Conservation (phyloP, 805 yeast genomes). For the Pichia manshurica region DNA sequence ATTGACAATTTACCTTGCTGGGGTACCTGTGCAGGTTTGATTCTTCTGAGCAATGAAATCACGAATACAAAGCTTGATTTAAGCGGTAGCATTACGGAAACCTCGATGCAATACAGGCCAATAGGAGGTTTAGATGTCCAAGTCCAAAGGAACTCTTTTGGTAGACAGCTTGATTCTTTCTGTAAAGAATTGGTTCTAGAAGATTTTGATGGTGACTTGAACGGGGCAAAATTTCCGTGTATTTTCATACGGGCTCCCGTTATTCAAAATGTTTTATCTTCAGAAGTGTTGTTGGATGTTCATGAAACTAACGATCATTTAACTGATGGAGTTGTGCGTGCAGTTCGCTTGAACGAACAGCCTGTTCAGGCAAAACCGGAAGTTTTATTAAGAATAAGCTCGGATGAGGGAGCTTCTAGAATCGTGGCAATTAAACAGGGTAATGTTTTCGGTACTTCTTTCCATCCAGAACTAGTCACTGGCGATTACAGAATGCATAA, state of each 20-base stretch:
- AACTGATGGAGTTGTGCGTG: slow-evolving; percentile 2
- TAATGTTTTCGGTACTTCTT: slow-evolving; percentile 62
- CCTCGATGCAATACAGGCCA: slow-evolving; percentile 32
- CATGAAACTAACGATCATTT: too few species aligned
- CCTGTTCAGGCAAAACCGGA: slow-evolving; percentile 11
- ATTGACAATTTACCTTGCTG: slow-evolving; percentile 51
- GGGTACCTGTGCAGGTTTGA: slow-evolving; percentile 88
- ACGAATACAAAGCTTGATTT: slow-evolving; percentile 43
- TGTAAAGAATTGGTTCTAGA: slow-evolving; percentile 23
- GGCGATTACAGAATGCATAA: slow-evolving; percentile 56
- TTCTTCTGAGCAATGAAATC: slow-evolving; percentile 52
- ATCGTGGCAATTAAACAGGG: slow-evolving; percentile 75
- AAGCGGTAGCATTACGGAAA: slow-evolving; percentile 14
- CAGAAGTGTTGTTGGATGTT: too few species aligned
- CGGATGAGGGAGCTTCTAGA: slow-evolving; percentile 29
- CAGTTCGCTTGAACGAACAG: slow-evolving; percentile 16
- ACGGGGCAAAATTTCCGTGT: slow-evolving; percentile 23
- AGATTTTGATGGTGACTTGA: slow-evolving; percentile 18
- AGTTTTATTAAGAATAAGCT: slow-evolving; percentile 36
- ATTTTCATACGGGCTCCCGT: slow-evolving; percentile 77
- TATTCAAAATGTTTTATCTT: slow-evolving; percentile 28
- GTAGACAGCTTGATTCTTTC: slow-evolving; percentile 69
- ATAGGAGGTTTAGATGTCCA: slow-evolving; percentile 61
- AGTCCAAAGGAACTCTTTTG: slow-evolving; percentile 71
- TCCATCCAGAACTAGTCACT: slow-evolving; percentile 67